Conservation (phyloP, 371 early-diverging fungal species). For the Syncephalis plumigaleata region DNA sequence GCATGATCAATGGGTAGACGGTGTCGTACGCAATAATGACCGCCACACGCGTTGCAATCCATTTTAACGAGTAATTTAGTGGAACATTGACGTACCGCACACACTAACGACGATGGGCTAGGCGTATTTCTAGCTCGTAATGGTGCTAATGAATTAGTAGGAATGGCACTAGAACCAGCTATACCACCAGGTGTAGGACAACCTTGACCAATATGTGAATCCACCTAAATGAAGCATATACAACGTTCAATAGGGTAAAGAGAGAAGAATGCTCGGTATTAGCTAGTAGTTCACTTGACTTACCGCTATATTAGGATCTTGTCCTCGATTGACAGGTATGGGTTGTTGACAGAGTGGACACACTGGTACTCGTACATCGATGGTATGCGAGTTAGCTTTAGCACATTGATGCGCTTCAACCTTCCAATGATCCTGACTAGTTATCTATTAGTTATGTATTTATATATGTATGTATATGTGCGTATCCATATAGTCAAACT, state of each 20-base stretch:
- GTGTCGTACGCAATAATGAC: slow-evolving; percentile 44
- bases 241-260: not conserved
- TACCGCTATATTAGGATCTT: slow-evolving; percentile 40
- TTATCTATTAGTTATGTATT: not conserved
- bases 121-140: slow-evolving; percentile 14
- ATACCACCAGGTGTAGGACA: slow-evolving; percentile 18
- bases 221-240: slow-evolving; percentile 15
- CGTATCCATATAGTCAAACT: not conserved
- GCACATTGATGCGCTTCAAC: slow-evolving; percentile 28
- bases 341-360: slow-evolving; percentile 43
- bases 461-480: no score
- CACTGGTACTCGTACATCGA: slow-evolving; percentile 31
- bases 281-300: no score
- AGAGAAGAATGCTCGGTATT: no score
- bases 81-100: slow-evolving; percentile 28
- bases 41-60: slow-evolving; percentile 29
- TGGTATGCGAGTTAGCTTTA: slow-evolving; percentile 21
- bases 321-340: slow-evolving; percentile 37
- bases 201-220: slow-evolving; percentile 37
- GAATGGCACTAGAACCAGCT: no score
- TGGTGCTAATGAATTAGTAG: no score
- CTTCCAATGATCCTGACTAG: slow-evolving; percentile 40
- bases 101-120: slow-evolving; percentile 31
- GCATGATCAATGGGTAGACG: slow-evolving; percentile 36
- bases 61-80: slow-evolving; percentile 33